Conservation (phyloP, 2,329 filamentous ascomycete species). For the Tolypocladium endophyticum region DNA sequence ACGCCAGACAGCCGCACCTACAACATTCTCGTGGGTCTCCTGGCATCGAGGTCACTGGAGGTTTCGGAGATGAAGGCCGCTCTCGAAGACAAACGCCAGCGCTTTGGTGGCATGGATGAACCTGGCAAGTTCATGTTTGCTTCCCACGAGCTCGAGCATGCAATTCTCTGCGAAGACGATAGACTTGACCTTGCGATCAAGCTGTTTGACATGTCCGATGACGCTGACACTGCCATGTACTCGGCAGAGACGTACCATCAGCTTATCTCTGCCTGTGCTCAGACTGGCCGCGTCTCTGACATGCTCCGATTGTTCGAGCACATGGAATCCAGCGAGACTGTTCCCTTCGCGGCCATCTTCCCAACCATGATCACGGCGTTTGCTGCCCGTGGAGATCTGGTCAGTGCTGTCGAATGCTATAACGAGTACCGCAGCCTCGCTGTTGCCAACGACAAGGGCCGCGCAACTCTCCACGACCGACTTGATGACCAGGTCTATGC, state of each 20-base stretch:
- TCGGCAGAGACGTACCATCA: constrained; percentile 75
- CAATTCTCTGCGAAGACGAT: constrained; percentile 78
- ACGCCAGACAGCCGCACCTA: constrained; percentile 78
- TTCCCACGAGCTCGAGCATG: constrained; percentile 78
- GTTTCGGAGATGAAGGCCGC: constrained; percentile 60
- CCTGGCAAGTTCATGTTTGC: constrained; percentile 78
- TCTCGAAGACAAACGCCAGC: constrained; percentile 70
- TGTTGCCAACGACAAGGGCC: constrained; percentile 71
- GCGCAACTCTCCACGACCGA: constrained; percentile 56
- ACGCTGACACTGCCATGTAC: constrained; percentile 53
- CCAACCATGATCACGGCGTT: constrained; percentile 94
- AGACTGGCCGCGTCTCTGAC: constrained; percentile 68
- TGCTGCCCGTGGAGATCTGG: constrained; percentile 66
- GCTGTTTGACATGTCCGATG: constrained; percentile 69
- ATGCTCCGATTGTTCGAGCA: constrained; percentile 89
- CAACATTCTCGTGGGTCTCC: constrained; percentile 71
- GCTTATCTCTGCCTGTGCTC: constrained; percentile 79
- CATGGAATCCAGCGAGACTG: constrained; percentile 70
- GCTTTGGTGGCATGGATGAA: constrained; percentile 79
- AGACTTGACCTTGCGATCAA: constrained; percentile 76
- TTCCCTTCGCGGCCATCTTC: constrained; percentile 73
- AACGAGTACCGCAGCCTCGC: constrained; percentile 87
- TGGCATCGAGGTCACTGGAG: constrained; percentile 73
- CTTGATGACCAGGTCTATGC: constrained; percentile 82
- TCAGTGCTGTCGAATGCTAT: constrained; percentile 87